Evolutionary conservation across 2,329 filamentous ascomycete species (phyloP).

Genomic region (Apiospora arundinis): DNA sequence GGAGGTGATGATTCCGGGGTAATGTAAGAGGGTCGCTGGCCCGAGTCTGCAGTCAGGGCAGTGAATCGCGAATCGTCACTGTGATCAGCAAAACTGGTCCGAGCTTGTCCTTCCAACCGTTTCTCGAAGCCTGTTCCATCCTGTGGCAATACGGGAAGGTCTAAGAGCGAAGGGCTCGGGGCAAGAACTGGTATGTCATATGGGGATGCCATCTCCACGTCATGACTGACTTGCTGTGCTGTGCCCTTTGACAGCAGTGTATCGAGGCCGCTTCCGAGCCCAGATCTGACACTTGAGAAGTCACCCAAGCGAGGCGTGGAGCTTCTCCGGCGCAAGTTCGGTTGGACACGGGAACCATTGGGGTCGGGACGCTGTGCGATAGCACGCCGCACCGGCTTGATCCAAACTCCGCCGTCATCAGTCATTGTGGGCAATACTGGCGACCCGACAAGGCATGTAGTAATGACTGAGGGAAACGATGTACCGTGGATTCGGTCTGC

Average conservation of each 20-base stretch:
- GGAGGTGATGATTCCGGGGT: neutral
- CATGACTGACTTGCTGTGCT: neutral
- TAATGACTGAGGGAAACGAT: neutral
- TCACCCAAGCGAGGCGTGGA: conserved; percentile 19
- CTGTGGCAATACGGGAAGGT: neutral
- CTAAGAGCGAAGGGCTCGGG: no score
- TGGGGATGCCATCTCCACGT: neutral
- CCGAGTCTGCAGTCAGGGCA: neutral
- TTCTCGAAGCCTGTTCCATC: neutral
- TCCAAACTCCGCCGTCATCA: neutral
- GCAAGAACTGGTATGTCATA: neutral
- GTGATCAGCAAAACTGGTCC: neutral
- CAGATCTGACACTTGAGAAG: neutral
- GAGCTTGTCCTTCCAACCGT: neutral
- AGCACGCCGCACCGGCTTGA: neutral
- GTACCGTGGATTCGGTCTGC: neutral
- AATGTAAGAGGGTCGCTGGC: neutral
- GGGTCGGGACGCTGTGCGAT: neutral
- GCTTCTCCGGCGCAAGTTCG: neutral
- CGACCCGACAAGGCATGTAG: neutral
- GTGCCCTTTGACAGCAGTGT: neutral
- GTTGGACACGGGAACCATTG: neutral
- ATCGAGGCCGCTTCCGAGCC: neutral
- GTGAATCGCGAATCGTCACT: neutral
- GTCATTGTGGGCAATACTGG: neutral